These are phyloP conservation scores for Exophiala sideris DNA, from an alignment of 2,329 filamentous ascomycete species.

Conservation along the genomic window DNA sequence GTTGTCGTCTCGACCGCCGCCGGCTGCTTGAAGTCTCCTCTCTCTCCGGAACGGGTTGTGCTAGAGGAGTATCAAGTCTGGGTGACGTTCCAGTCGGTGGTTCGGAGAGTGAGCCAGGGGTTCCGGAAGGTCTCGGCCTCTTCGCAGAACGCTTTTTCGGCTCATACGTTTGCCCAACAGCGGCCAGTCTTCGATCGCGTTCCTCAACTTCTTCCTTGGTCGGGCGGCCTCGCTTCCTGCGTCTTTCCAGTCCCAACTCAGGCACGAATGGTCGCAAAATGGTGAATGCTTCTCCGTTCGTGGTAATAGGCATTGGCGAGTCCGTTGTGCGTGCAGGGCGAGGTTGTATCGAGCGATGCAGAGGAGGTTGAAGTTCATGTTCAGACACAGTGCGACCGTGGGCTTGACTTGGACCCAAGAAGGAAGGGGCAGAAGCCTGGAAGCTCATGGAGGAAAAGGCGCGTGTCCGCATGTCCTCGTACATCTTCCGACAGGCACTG, in stretches of 20 bases:
- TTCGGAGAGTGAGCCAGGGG: slow-evolving; percentile 18
- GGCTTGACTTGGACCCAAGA: slow-evolving; percentile 6
- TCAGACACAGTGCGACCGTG: slow-evolving; percentile 16
- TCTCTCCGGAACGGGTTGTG: slow-evolving; percentile 5
- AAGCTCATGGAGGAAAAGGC: slow-evolving; percentile 9
- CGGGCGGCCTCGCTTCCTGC: slow-evolving; percentile 27
- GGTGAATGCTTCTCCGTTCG: slow-evolving; percentile 22
- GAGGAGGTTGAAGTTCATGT: slow-evolving; percentile 13
- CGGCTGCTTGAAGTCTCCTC: slow-evolving; percentile 25
- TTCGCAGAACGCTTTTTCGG: slow-evolving; percentile 28
- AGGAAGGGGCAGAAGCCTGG: slow-evolving; percentile 7
- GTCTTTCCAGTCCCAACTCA: slow-evolving; percentile 17
- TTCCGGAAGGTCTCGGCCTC: slow-evolving; percentile 25
- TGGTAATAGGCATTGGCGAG: slow-evolving; percentile 24
- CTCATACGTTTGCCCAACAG: slow-evolving; percentile 26
- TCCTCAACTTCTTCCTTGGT: slow-evolving; percentile 30
- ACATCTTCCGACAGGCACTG: slow-evolving; percentile 23
- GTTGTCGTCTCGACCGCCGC: slow-evolving; percentile 15
- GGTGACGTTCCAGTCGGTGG: slow-evolving; percentile 14
- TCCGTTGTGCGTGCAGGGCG: slow-evolving; percentile 25
- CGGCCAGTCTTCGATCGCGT: slow-evolving; percentile 25
- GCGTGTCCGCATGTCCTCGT: slow-evolving; percentile 16
- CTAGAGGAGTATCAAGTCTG: slow-evolving; percentile 16
- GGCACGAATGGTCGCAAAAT: slow-evolving; percentile 18
- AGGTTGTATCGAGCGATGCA: slow-evolving; percentile 24